Evolutionary conservation across 2,329 filamentous ascomycete species (phyloP).

Genomic region (Aspergillus sp.): DNA sequence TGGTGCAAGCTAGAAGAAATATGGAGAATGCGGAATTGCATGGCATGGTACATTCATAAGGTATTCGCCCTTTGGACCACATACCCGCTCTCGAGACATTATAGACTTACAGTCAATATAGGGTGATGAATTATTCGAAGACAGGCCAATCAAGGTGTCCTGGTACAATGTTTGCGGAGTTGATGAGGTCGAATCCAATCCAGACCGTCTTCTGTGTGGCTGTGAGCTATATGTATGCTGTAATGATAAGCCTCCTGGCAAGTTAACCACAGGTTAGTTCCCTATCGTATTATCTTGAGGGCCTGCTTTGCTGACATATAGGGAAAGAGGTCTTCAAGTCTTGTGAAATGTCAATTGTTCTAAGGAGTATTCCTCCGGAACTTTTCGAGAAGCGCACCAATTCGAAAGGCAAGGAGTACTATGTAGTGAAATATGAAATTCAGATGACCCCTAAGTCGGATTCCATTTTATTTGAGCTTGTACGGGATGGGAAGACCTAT

Average conservation of each 20-base stretch:
- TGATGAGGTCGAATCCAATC: fast-evolving
- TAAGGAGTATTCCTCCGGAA: background rate
- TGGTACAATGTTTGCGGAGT: fast-evolving
- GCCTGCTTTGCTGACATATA: background rate
- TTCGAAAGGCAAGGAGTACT: background rate
- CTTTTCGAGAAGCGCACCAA: background rate
- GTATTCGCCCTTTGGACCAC: conserved; percentile 1
- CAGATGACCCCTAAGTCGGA: background rate
- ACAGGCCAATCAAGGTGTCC: conserved; percentile 4
- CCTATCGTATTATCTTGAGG: background rate
- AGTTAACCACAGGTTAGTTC: too few relatives aligned
- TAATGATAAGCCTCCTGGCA: background rate
- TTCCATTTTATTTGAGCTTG: background rate
- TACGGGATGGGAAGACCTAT: background rate
- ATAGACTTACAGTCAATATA: background rate
- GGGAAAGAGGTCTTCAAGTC: too few relatives aligned
- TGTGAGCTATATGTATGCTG: conserved; percentile 5
- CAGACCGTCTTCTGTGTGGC: background rate
- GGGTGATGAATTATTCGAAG: conserved; percentile 8
- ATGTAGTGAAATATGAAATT: background rate
- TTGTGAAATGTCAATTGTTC: too few relatives aligned
- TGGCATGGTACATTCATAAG: conserved; percentile 23
- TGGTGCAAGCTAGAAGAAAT: conserved; percentile 11
- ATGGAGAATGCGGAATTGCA: background rate
- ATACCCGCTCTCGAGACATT: too few relatives aligned